A percentile compares a stretch with the other conserved stretches of the same genome.
These are phyloP conservation scores for Crithidia sp. DNA, from an alignment of 208 protist species.

Conservation along the genomic window DNA sequence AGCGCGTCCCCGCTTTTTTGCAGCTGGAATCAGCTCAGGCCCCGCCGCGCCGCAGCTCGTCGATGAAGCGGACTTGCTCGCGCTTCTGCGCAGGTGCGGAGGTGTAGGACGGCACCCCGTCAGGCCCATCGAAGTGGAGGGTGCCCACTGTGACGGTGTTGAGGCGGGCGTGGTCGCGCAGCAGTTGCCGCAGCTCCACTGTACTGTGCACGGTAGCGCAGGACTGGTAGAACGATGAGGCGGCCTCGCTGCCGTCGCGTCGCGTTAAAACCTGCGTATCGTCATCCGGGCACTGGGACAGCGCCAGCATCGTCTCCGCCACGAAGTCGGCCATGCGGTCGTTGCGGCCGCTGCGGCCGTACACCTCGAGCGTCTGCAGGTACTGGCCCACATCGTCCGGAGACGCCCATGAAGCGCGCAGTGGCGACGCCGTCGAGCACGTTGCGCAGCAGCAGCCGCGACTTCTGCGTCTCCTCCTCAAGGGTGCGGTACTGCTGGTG, in stretches of 20 bases:
- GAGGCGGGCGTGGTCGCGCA: constrained; percentile 28
- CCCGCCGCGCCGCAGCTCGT: constrained; percentile 42
- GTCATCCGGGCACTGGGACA: neutral
- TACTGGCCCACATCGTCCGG: constrained; percentile 56
- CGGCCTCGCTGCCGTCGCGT: neutral
- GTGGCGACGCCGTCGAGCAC: constrained; percentile 81
- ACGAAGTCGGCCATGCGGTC: constrained; percentile 64
- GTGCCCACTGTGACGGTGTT: constrained; percentile 57
- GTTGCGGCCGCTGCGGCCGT: constrained; percentile 73
- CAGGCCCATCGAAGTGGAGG: constrained; percentile 67
- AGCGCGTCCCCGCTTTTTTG: neutral
- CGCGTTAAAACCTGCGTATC: neutral
- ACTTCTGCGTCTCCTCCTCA: constrained; percentile 53
- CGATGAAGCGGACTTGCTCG: constrained; percentile 82
- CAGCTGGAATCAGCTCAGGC: neutral
- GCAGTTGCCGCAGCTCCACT: constrained; percentile 27
- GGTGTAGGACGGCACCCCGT: constrained; percentile 74
- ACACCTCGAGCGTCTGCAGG: constrained; percentile 79
- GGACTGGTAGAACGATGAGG: neutral
- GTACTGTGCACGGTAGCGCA: constrained; percentile 17
- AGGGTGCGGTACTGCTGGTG: constrained; percentile 76
- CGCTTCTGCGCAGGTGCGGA: constrained; percentile 65
- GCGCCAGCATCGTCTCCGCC: constrained; percentile 49
- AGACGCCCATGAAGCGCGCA: constrained; percentile 53
- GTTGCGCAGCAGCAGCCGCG: constrained; percentile 70